phyloP scores from a whole-genome alignment of 2,329 filamentous ascomycete genomes.

The Trichoderma brevicompactum region DNA sequence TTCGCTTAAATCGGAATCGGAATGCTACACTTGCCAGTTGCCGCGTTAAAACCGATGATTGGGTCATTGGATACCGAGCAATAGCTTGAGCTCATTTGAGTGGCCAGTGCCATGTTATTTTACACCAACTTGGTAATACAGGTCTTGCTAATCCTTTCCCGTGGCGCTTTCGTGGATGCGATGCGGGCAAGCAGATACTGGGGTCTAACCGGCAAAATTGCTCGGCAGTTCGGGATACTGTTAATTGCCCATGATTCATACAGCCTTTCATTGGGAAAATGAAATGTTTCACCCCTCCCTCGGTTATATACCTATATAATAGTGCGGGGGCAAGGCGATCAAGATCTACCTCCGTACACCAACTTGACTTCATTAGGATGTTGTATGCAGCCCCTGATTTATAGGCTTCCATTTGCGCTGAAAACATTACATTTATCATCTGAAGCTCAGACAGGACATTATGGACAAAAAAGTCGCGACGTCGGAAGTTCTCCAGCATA shows the following conservation, averaged over 20 bases:
- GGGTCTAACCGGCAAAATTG: no score
- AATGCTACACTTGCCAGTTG: not conserved
- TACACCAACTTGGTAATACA: not conserved
- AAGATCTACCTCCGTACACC: slow-evolving; percentile 1
- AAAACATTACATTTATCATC: not conserved
- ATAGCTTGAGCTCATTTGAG: not conserved
- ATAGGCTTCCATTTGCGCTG: not conserved
- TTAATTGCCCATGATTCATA: not conserved
- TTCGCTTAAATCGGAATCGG: not conserved
- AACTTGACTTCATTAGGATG: not conserved
- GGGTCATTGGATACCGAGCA: not conserved
- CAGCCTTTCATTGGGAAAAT: no score
- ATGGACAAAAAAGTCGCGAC: slow-evolving; percentile 8
- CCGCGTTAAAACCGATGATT: not conserved
- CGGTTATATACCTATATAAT: not conserved
- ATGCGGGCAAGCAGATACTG: not conserved
- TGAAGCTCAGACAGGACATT: not conserved
- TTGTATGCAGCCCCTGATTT: no score
- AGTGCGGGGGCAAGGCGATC: slow-evolving; percentile 3
- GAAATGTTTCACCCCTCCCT: no score
- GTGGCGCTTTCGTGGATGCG: not conserved
- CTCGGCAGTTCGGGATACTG: no score
- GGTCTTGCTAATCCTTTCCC: not conserved
- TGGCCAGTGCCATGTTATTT: not conserved
- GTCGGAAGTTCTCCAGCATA: not conserved